These are phyloP conservation scores for Tieghemiomyces parasiticus DNA, from an alignment of 192 early-diverging fungal genomes.

Conservation along the genomic window DNA sequence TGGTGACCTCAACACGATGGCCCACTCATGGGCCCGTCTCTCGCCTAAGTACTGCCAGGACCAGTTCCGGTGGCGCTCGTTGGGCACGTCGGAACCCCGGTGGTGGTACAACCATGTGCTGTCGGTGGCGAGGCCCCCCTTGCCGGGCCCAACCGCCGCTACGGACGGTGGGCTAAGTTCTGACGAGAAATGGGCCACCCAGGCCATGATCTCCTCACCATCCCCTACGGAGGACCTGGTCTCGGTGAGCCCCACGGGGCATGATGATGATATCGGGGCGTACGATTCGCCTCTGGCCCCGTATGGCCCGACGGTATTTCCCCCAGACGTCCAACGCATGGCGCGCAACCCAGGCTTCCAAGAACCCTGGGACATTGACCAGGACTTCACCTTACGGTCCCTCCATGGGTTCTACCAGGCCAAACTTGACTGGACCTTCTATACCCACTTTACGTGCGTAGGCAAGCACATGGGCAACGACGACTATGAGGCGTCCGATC, in stretches of 20 bases:
- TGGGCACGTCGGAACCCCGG: conserved; percentile 47
- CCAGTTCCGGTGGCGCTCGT: conserved; percentile 42
- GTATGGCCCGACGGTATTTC: conserved; percentile 13
- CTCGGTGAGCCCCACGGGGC: not conserved
- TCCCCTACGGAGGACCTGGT: no score
- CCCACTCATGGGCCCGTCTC: conserved; percentile 55
- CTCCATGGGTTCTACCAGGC: conserved; percentile 48
- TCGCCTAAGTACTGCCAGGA: conserved; percentile 45
- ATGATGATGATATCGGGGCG: not conserved
- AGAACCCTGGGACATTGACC: conserved; percentile 45
- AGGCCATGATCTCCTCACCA: no score
- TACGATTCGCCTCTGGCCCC: not conserved
- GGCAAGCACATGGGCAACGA: conserved; percentile 40
- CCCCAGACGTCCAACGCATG: conserved; percentile 20
- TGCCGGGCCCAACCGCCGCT: not conserved
- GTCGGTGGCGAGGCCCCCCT: not conserved
- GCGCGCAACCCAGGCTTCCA: conserved; percentile 61
- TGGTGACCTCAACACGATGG: conserved; percentile 69
- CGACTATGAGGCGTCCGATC: conserved; percentile 49
- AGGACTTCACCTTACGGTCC: conserved; percentile 49
- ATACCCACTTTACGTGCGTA: conserved; percentile 35
- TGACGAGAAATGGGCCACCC: not conserved
- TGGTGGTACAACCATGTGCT: conserved; percentile 56
- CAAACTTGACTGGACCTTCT: conserved; percentile 60
- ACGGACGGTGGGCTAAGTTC: not conserved